Evolutionary conservation across 371 early-diverging fungal genomes (phyloP), one percentile per base, ranked within the genome.

Genomic region (Circinella umbellata): DNA sequence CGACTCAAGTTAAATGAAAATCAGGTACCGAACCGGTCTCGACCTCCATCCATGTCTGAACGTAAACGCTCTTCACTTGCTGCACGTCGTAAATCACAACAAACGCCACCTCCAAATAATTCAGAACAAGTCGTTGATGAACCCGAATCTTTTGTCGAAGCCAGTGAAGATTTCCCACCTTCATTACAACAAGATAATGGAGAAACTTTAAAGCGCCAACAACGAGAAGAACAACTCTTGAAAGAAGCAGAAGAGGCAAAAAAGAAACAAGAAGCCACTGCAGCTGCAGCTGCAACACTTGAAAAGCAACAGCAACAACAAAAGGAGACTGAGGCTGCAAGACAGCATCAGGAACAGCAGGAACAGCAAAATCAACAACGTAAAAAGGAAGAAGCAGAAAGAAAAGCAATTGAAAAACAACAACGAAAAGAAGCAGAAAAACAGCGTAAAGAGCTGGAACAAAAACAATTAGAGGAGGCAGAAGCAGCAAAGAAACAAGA

Each of bases 1-100:
- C 71, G 79, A 48, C 67, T 80, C 9, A 82, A 83, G 59, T 49
- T 83, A 14, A 73, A 76, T n/a, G 77, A 79, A 42, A 77, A 79
- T 5, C 76, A 74, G 42, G 75, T 79, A 6, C 79, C 77, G 53
- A 75, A 79, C 71, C 66, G 83, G 70, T 66, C 83, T 69, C 72
- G 72, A 27, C 79, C 68, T 20, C 71, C 69, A 63, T 80, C 73
- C 62, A 69, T 70, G 67, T 82, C 76, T 55, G 82, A 72, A 37
- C 76, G 68, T 72, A 79, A 71, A 61, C 81, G 76, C 57, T 69
- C 60, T 46, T 77, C 69, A 13, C 61, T 66, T 62, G 72, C 39
- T 59, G 75, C 67, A 69, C 76, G 60, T 70, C 62, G 62, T 61
- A 15, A 61, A 39, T 61, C 62, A 11, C 62, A 61, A 27, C 63